Base-by-base conservation (phyloP, 108 stramenopile genomes). In the Cyclotella distinguenda region DNA sequence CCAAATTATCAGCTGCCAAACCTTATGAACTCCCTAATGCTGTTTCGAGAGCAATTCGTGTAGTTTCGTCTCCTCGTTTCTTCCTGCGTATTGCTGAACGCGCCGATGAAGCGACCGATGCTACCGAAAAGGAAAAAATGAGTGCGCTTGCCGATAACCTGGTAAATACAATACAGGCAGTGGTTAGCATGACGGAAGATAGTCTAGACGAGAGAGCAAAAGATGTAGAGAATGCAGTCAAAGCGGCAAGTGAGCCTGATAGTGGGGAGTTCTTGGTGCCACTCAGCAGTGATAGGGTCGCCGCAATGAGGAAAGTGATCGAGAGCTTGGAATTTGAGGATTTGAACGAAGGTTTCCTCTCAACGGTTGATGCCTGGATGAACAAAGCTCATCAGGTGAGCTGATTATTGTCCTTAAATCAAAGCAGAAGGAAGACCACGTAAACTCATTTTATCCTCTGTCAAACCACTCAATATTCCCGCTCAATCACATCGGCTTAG, bases 351-450 rank as follows among this genome's bases (percentile, higher is more conserved):
- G 85, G 82, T 9, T 95, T 95, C 54, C 56, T 95, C 43, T 73
- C 76, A 25, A 95, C 93, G 0, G 69, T 95, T 4, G 93, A 95
- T 75, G 80, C 90, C 34, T 95, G 90, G 86, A 91, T 95, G 86
- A 89, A 85, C 55, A 95, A 95, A 58, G 81, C 82, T 21, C 86
- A 90, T 51, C 69, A 89, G 59, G 73, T 74, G 35, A 60, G 75
- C 51, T 38, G 2, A 27, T 32, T 12, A 12, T 38, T 7, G 53
- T 42, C 30, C 28, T n/a, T n/a, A n/a, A n/a, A n/a, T n/a, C n/a
- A n/a, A n/a, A n/a, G n/a, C n/a, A n/a, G n/a, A n/a, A n/a, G n/a
- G n/a, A n/a, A n/a, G n/a, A n/a, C n/a, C n/a, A n/a, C n/a, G n/a
- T n/a, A n/a, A n/a, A n/a, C n/a, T n/a, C n/a, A n/a, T n/a, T n/a